Percentiles rank a stretch among this genome's conserved stretches.
Evolutionary conservation across 2,329 filamentous ascomycete genomes (phyloP).

Genomic region (Cordyceps javanica): DNA sequence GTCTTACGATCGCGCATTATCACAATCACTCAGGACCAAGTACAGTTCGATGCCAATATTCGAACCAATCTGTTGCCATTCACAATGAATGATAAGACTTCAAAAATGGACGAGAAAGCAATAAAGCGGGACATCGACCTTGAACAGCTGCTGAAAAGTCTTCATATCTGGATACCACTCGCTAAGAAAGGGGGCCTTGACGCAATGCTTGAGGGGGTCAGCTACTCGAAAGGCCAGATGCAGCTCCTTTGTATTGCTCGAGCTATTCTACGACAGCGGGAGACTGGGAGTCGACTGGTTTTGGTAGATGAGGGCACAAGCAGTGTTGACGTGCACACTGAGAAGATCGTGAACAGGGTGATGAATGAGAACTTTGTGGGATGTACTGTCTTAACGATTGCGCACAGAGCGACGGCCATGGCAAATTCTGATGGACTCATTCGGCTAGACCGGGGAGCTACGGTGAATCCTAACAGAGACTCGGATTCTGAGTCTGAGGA

Average conservation of each 20-base stretch:
- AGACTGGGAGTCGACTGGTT: slow-evolving; percentile 1
- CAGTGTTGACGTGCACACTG: not conserved
- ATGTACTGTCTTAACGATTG: slow-evolving; percentile 1
- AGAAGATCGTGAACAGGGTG: not conserved
- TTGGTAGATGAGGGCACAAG: slow-evolving; percentile 12
- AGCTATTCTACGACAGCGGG: slow-evolving; percentile 39
- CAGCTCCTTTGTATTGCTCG: slow-evolving; percentile 56
- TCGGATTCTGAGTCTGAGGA: too few relatives aligned
- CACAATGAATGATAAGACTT: too few relatives aligned
- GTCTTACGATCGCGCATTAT: slow-evolving; percentile 38
- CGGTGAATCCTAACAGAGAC: too few relatives aligned
- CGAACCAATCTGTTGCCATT: not conserved
- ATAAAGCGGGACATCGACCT: too few relatives aligned
- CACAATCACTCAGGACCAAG: slow-evolving; percentile 36
- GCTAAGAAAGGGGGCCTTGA: slow-evolving; percentile 23
- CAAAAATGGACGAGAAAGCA: not conserved
- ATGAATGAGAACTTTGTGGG: slow-evolving; percentile 1
- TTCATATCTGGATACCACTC: slow-evolving; percentile 18
- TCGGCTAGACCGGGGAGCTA: too few relatives aligned
- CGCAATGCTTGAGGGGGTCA: slow-evolving; percentile 33
- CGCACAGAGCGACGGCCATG: too few relatives aligned
- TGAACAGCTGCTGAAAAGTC: not conserved
- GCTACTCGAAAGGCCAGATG: slow-evolving; percentile 48
- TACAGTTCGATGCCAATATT: not conserved
- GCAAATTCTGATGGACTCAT: too few relatives aligned